Conservation (phyloP, 1,139 yeast species). For the Pichia sp. region DNA sequence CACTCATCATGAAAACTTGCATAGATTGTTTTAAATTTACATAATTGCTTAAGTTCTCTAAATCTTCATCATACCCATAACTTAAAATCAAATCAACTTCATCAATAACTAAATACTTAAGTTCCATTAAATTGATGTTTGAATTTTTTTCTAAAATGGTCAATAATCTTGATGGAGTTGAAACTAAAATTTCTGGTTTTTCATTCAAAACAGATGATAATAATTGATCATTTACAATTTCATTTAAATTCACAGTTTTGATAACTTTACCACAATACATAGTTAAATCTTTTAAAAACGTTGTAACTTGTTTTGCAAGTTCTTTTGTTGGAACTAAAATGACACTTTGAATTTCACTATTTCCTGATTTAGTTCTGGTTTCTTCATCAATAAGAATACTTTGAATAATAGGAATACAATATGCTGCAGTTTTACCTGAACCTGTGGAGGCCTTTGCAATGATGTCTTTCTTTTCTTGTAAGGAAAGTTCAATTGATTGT, state of each 20-base stretch:
- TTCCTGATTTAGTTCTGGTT: not conserved
- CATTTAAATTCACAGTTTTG: slow-evolving; percentile 66
- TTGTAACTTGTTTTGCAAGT: slow-evolving; percentile 79
- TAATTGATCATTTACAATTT: slow-evolving; percentile 61
- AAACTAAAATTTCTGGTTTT: slow-evolving; percentile 72
- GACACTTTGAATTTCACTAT: slow-evolving; percentile 68
- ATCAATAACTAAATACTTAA: slow-evolving; percentile 77
- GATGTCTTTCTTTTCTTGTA: slow-evolving; percentile 79
- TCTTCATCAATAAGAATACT: slow-evolving; percentile 51
- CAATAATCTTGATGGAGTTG: slow-evolving; percentile 82
- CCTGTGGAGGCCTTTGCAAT: slow-evolving; percentile 82
- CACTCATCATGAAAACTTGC: slow-evolving; percentile 94
- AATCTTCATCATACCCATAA: slow-evolving; percentile 87
- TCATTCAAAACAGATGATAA: slow-evolving; percentile 62
- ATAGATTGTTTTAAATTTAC: slow-evolving; percentile 68
- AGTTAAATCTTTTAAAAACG: slow-evolving; percentile 61
- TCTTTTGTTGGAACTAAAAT: slow-evolving; percentile 96
- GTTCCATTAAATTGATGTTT: slow-evolving; percentile 43
- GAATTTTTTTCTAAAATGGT: slow-evolving; percentile 48
- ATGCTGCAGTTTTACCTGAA: slow-evolving; percentile 82
- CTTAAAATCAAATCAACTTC: slow-evolving; percentile 91
- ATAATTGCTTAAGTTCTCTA: slow-evolving; percentile 48
- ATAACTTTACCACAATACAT: slow-evolving; percentile 66
- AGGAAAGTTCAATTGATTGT: slow-evolving; percentile 84
- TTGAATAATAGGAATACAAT: slow-evolving; percentile 85